phyloP scores from a whole-genome alignment of 2,329 filamentous ascomycete species.

The Ceratocystis alfenasii region DNA sequence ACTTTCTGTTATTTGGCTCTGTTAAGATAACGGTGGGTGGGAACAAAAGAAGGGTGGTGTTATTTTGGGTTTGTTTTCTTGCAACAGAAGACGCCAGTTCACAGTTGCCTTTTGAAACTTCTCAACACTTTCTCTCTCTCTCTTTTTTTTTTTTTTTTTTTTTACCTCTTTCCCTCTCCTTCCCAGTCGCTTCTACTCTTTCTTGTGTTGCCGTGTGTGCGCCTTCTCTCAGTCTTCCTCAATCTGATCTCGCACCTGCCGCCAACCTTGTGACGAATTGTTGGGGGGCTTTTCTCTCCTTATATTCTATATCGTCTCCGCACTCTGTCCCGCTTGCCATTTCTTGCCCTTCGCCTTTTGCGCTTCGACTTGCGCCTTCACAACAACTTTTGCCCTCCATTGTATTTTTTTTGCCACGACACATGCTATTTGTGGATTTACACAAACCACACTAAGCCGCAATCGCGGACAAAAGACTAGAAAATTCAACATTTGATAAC shows the following conservation, averaged over 20 bases:
- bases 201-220: background rate
- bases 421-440: background rate
- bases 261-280: background rate
- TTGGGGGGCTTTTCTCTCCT: background rate
- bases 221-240: background rate
- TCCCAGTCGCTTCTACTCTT: background rate
- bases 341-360: background rate
- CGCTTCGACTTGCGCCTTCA: background rate
- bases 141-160: background rate
- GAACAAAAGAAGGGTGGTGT: background rate
- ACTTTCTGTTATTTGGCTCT: too few species aligned
- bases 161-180: background rate
- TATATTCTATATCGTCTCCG: background rate
- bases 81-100: background rate
- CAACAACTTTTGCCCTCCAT: background rate
- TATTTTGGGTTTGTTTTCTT: background rate
- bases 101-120: background rate
- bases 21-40: background rate
- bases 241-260: background rate
- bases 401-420: background rate
- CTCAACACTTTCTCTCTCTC: background rate
- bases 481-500: constrained; percentile 5
- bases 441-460: background rate
- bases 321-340: background rate
- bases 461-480: background rate